Percentiles rank a stretch among this genome's conserved stretches.
These are phyloP conservation scores for Naganishia onofrii DNA, from an alignment of 768 basidiomycete species.

Conservation along the genomic window DNA sequence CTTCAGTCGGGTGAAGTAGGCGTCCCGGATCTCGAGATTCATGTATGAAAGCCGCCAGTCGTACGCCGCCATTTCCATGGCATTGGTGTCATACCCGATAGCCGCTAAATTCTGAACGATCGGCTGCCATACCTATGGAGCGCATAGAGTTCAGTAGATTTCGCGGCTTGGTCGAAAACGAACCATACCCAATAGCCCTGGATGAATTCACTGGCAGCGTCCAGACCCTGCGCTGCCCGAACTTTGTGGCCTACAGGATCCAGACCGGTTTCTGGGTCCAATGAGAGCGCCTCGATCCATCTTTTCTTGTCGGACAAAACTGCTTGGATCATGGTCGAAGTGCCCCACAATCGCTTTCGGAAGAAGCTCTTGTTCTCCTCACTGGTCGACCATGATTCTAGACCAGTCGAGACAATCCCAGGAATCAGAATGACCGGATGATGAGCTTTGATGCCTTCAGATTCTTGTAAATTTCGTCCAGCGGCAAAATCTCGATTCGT, in stretches of 20 bases:
- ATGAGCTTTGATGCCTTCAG: constrained; percentile 57
- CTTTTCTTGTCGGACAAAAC: constrained; percentile 75
- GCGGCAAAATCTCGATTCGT: constrained; percentile 49
- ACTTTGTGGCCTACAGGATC: constrained; percentile 83
- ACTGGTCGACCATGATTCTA: constrained; percentile 91
- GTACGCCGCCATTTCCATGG: constrained; percentile 58
- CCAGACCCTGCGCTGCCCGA: constrained; percentile 85
- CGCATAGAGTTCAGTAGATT: background rate
- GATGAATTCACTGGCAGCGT: constrained; percentile 64
- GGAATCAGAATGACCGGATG: constrained; percentile 83
- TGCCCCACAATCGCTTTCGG: constrained; percentile 68
- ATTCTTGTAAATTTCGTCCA: constrained; percentile 40
- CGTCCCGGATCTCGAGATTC: constrained; percentile 72
- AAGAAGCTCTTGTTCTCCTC: constrained; percentile 84
- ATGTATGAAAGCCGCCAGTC: constrained; percentile 80
- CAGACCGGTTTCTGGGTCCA: constrained; percentile 86
- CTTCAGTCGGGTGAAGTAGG: constrained; percentile 61
- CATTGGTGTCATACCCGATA: constrained; percentile 75
- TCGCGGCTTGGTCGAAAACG: constrained; percentile 61
- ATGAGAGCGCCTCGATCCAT: constrained; percentile 86
- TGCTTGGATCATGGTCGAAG: constrained; percentile 55
- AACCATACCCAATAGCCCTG: constrained; percentile 83
- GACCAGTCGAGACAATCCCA: constrained; percentile 83
- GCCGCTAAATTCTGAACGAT: constrained; percentile 82
- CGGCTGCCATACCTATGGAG: constrained; percentile 55